Percentiles rank a stretch among this genome's conserved stretches.
These are phyloP conservation scores for Phalaenopsis aphrodite DNA, from an alignment of 106 monocot genomes.

Conservation along the genomic window DNA sequence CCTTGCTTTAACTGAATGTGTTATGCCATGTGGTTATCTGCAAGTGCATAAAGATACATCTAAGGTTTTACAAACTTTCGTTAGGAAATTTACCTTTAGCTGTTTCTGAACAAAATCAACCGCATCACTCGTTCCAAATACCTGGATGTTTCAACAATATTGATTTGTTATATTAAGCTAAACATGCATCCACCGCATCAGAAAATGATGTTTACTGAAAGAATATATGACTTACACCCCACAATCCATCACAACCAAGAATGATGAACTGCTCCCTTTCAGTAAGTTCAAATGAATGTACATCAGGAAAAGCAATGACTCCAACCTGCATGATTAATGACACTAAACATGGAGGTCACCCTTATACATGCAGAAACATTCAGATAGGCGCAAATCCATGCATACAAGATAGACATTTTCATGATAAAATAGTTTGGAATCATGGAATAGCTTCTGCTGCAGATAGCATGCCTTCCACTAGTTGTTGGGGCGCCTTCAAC, in stretches of 20 bases:
- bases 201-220: not conserved
- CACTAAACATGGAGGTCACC: not conserved
- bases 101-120: conserved; percentile 80
- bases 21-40: too few species aligned
- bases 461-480: too few species aligned
- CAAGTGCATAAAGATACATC: too few species aligned
- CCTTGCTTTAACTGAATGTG: too few species aligned
- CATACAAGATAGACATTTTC: too few species aligned
- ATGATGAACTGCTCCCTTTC: conserved; percentile 70
- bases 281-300: conserved; percentile 80
- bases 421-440: too few species aligned
- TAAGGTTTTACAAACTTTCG: too few species aligned
- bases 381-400: too few species aligned
- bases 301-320: conserved; percentile 77
- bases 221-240: conserved; percentile 47
- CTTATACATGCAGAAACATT: too few species aligned
- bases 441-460: too few species aligned
- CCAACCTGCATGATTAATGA: conserved; percentile 53
- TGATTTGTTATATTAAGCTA: conserved; percentile 4
- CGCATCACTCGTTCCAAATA: conserved; percentile 88
- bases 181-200: not conserved
- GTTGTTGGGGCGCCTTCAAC: too few species aligned
- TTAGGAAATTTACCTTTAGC: conserved; percentile 42
- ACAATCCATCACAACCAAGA: conserved; percentile 89
- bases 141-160: conserved; percentile 30